Evolutionary conservation across 441 rosid species (phyloP), one percentile per base, ranked within the genome.

Genomic region (Eruca vesicaria): DNA sequence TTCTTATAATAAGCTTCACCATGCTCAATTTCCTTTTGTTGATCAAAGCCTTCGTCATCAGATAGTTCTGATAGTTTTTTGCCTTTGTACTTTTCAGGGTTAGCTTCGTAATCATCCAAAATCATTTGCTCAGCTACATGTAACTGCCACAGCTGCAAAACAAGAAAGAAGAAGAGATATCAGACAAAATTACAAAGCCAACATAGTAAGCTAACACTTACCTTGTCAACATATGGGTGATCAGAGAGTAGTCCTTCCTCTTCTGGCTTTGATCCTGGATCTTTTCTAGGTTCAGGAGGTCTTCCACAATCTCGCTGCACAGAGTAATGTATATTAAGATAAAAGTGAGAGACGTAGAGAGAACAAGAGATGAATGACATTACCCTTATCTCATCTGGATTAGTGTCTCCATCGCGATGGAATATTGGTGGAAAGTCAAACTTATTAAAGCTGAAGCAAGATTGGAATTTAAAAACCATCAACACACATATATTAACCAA

Each of bases 81-180:
- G 63, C 82, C 94, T 81, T 87, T 64, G 75, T 95, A 95, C 72
- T 95, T 95, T 70, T 87, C 88, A 4, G 99, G 99, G 84, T 95
- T 91, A 32, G 77, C 81, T 79, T 91, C 97, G 73, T 80, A 79
- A 80, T 96, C 97, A 85, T 88, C 97, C 87, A 96, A 68, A 79
- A 96, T 89, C 97, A 92, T 88, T 86, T 93, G 99, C 84, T 96
- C 99, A 70, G 99, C 97, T 28, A 81, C 87, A 81, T 91, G 94
- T 56, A 91, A 81, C 77, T 90, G 96, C 99, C 99, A 96, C 81
- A 96, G 74, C 99, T 96, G 97, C 85, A 81, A 71, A 29, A 75
- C 72, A 20, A 75, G 45, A 79, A 68, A 74, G 61, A 74, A 79
- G 23, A 50, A 48, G 23, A 31, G 14, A 28, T 33, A 8, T 60